Percentiles rank a stretch among this genome's conserved stretches.
Evolutionary conservation across 768 basidiomycete genomes (phyloP).

Genomic region (Suillus clintonianus): DNA sequence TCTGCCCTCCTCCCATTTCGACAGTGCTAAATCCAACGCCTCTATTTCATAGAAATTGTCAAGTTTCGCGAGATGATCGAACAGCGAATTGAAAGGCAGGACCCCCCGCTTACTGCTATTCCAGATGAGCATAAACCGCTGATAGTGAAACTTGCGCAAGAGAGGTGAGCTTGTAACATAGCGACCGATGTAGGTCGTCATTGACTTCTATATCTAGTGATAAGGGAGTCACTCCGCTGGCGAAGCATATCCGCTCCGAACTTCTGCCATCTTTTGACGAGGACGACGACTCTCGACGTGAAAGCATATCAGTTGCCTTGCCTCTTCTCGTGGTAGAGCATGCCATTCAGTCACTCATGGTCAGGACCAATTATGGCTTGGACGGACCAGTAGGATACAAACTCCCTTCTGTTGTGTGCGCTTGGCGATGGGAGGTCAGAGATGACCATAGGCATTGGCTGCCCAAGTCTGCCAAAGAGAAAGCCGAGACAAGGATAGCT

Average conservation of each 20-base stretch:
- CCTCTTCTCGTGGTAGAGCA: conserved; percentile 55
- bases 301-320: conserved; percentile 41
- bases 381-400: conserved; percentile 52
- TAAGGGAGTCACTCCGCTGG: conserved; percentile 61
- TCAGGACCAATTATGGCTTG: conserved; percentile 81
- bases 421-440: conserved; percentile 89
- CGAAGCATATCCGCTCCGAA: conserved; percentile 69
- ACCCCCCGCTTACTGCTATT: conserved; percentile 54
- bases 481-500: conserved; percentile 55
- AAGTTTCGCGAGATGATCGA: conserved; percentile 76
- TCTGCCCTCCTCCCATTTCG: conserved; percentile 28
- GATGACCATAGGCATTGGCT: conserved; percentile 59
- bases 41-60: conserved; percentile 53
- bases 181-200: not conserved
- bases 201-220: conserved; percentile 50
- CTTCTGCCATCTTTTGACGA: conserved; percentile 67
- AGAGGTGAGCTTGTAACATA: conserved; percentile 58
- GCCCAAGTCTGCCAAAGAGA: conserved; percentile 65
- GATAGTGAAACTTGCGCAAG: conserved; percentile 81
- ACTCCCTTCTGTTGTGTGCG: conserved; percentile 60
- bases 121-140: conserved; percentile 73
- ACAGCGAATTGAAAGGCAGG: conserved; percentile 46
- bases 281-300: conserved; percentile 40
- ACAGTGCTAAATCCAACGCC: not conserved
- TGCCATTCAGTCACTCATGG: conserved; percentile 62